A percentile compares a stretch with the other conserved stretches of the same genome.
Evolutionary conservation across 2,329 filamentous ascomycete genomes (phyloP).

Genomic region (Chrysosporium keratinophilum): DNA sequence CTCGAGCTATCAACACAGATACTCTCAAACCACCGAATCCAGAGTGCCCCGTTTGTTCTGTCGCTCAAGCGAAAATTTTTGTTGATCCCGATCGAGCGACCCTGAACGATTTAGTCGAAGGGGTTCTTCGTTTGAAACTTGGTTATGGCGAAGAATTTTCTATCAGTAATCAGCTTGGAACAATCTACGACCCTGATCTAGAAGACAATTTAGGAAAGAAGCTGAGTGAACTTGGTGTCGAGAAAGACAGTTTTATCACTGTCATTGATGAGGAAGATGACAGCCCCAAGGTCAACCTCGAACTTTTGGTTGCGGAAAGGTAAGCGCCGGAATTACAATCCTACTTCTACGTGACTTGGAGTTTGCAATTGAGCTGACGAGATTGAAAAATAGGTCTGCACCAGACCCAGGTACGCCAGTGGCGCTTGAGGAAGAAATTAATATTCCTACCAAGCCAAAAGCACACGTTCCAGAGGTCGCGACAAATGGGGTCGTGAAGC

Average conservation of each 20-base stretch:
- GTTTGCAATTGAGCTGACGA: not conserved
- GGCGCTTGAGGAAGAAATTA: slow-evolving; percentile 30
- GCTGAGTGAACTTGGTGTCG: slow-evolving; percentile 65
- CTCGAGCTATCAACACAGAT: slow-evolving; percentile 50
- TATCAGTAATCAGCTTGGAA: slow-evolving; percentile 59
- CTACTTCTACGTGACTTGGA: not conserved
- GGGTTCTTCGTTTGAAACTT: slow-evolving; percentile 58
- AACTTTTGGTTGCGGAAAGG: slow-evolving; percentile 45
- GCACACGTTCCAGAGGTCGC: slow-evolving; percentile 24
- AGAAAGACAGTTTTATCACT: slow-evolving; percentile 64
- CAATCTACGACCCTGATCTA: slow-evolving; percentile 84
- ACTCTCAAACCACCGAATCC: slow-evolving; percentile 57
- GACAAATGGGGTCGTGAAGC: not conserved
- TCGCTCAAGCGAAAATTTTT: slow-evolving; percentile 55
- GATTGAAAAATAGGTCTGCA: slow-evolving; percentile 18
- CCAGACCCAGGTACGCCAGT: slow-evolving; percentile 34
- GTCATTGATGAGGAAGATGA: slow-evolving; percentile 69
- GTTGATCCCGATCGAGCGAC: slow-evolving; percentile 64
- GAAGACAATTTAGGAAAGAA: slow-evolving; percentile 76
- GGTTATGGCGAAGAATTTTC: slow-evolving; percentile 74
- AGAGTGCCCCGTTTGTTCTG: slow-evolving; percentile 72
- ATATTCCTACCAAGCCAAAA: slow-evolving; percentile 42
- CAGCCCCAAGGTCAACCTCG: slow-evolving; percentile 63
- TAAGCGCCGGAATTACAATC: slow-evolving; percentile 15
- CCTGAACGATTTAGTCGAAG: slow-evolving; percentile 66